phyloP scores from a whole-genome alignment of 805 yeast species.

The Wickerhamiella shivajii region DNA sequence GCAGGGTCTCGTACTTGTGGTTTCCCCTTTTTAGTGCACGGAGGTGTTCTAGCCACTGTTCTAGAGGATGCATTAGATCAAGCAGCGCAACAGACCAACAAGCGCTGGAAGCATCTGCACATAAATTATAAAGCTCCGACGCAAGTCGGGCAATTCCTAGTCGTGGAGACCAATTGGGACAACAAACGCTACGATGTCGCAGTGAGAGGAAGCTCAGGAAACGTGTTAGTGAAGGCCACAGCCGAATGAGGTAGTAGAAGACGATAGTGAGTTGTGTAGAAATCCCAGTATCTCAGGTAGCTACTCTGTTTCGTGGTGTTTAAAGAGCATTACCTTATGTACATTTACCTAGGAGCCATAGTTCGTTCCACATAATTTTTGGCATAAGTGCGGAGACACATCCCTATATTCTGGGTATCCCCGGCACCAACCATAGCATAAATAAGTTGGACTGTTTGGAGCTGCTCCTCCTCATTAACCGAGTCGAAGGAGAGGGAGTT shows the following conservation, averaged over 20 bases:
- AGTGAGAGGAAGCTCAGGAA: too few relatives aligned
- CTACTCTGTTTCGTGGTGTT: too few relatives aligned
- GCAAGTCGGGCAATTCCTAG: constrained; percentile 59
- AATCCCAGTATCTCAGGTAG: too few relatives aligned
- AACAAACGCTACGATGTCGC: constrained; percentile 33
- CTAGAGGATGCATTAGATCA: constrained; percentile 63
- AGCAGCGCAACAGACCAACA: constrained; percentile 23
- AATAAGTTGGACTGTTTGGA: constrained; percentile 34
- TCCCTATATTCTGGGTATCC: constrained; percentile 60
- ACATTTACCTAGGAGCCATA: constrained; percentile 12
- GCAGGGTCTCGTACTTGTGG: constrained; percentile 71
- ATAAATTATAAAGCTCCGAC: constrained; percentile 54
- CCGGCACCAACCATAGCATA: constrained; percentile 31
- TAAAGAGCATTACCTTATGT: constrained; percentile 3
- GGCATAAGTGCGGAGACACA: constrained; percentile 56
- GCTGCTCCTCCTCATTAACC: constrained; percentile 53
- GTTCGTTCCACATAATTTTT: constrained; percentile 23
- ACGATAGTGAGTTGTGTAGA: too few relatives aligned
- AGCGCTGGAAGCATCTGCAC: constrained; percentile 19
- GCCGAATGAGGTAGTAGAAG: too few relatives aligned
- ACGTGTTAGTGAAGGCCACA: too few relatives aligned
- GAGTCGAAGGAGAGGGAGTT: constrained; percentile 43
- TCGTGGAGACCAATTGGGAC: constrained; percentile 36
- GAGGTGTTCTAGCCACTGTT: constrained; percentile 72
- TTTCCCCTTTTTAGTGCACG: constrained; percentile 76